Percentiles rank a stretch among this genome's conserved stretches.
phyloP scores from a whole-genome alignment of 306 rosid genomes.

The Adenanthera pavonina region DNA sequence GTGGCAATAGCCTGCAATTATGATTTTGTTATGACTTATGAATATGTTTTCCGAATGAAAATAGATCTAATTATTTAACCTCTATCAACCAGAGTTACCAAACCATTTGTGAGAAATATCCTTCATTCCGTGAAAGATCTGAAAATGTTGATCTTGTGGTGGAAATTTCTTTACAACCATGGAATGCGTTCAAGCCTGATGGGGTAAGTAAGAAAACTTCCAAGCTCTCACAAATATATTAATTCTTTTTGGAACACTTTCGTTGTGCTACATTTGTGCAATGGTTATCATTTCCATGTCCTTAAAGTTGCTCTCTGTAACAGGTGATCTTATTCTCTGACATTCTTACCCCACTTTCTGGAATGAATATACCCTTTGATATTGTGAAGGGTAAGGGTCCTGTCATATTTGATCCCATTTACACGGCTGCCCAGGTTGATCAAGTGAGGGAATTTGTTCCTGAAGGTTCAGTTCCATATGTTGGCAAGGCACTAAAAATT shows the following conservation, averaged over 20 bases:
- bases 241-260: neutral
- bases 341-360: slow-evolving; percentile 96
- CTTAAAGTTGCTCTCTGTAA: slow-evolving; percentile 31
- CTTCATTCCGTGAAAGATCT: slow-evolving; percentile 94
- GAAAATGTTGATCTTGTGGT: slow-evolving; percentile 95
- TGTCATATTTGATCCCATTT: slow-evolving; percentile 74
- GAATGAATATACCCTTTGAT: slow-evolving; percentile 98
- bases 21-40: neutral
- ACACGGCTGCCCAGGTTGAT: slow-evolving; percentile 67
- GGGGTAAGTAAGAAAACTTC: slow-evolving; percentile 77
- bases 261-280: too few species aligned
- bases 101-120: slow-evolving; percentile 84
- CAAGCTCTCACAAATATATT: slow-evolving; percentile 8
- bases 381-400: slow-evolving; percentile 99
- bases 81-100: slow-evolving; percentile 76
- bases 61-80: slow-evolving; percentile 37
- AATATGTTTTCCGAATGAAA: slow-evolving; percentile 16
- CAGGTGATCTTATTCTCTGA: slow-evolving; percentile 98
- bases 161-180: slow-evolving; percentile 91
- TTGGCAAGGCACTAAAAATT: slow-evolving; percentile 87
- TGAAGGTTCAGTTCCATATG: slow-evolving; percentile 94
- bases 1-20: neutral
- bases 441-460: slow-evolving; percentile 89
- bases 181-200: slow-evolving; percentile 96
- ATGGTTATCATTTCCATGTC: slow-evolving; percentile 26